Base-by-base conservation (phyloP, 805 yeast species). In the Candida coleopterorum region DNA sequence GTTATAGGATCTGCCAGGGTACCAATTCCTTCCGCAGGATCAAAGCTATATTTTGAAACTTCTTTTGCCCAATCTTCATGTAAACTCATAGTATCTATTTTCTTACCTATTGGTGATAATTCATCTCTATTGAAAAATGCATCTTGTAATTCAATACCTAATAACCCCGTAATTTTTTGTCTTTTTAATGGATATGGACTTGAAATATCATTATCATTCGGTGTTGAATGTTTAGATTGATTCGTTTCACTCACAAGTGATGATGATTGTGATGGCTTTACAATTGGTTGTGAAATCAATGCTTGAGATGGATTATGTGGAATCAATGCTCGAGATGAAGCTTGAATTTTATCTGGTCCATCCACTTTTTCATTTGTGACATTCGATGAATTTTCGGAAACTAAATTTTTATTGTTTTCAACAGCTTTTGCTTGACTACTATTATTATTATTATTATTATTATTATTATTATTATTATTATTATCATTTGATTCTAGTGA, bases 141-240 rank as follows among this genome's bases (percentile, higher is more conserved):
- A 12, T 33, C 36, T 25, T 27, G 28, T 24, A 42, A 42, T 25
- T 40, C 41, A 24, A 42, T 42, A 15, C 46, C 46, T 25, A 42
- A 29, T 25, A 40, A 29, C 6, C 46, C 46, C 16, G 40, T 36
- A 14, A 36, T 27, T 18, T 37, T 35, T 26, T 41, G 44, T 14
- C 37, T 35, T 15, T 41, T 41, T 22, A 25, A 35, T 11, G 39
- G 39, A 23, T 77, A 4, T 4, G 21, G 18, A 14, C 18, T 25
- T 5, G 16, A 9, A 4, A 25, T 14, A 4, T 7, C 18, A 15
- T 18, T 14, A 4, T 7, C 35, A 15, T 18, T 23, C 9, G 27
- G 10, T 15, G 28, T 22, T 22, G 26, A 9, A 9, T 20, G 26
- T 15, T 15, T 24, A 9, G 11, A 4, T 31, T 4, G 17, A 18